Conservation (phyloP, 75 land plant species). For the Pseudotsuga menziesii region DNA sequence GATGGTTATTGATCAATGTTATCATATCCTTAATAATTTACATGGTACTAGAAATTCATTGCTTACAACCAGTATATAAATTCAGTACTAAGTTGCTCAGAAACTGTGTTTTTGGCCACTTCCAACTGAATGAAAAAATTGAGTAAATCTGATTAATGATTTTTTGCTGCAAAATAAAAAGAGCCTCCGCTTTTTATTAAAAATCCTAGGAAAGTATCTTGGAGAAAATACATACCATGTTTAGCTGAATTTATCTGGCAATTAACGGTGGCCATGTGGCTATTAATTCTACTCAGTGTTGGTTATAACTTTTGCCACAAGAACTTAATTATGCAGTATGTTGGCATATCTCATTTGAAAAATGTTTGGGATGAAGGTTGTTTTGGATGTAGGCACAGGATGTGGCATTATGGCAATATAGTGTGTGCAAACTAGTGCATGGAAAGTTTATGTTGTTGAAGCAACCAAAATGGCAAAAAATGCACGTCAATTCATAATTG, state of each 20-base stretch:
- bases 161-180: neutral
- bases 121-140: neutral
- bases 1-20: neutral
- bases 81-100: neutral
- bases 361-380: constrained; percentile 42
- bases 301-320: no score
- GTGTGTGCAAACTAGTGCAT: constrained; percentile 94
- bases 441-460: constrained; percentile 95
- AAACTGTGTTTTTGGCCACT: no score
- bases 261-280: neutral
- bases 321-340: neutral
- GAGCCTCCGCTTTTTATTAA: neutral
- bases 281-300: neutral
- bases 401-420: constrained; percentile 97
- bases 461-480: constrained; percentile 94
- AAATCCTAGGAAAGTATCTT: neutral
- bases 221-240: no score
- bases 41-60: neutral
- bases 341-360: neutral
- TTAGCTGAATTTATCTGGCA: constrained; percentile 2
- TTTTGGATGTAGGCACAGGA: constrained; percentile 96
- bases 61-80: neutral
- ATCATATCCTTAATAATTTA: neutral
- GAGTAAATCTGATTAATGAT: neutral
- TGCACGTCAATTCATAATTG: constrained; percentile 66